Conservation (phyloP, 1,139 yeast genomes). For the Kodamaea alishanica region DNA sequence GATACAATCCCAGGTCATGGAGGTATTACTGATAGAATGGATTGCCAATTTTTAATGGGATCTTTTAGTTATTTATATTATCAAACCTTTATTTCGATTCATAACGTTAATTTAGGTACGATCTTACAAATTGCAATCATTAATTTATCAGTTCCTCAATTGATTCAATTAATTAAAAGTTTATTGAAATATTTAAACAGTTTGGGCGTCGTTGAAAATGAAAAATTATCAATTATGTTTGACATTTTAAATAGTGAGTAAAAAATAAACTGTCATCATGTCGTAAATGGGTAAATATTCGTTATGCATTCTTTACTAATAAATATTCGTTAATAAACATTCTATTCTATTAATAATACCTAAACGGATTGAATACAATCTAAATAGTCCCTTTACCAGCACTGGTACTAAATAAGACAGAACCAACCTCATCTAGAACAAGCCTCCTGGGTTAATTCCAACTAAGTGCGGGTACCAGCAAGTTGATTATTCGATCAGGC, state of each 20-base stretch:
- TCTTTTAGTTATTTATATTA: slow-evolving; percentile 88
- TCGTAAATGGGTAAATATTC: too few relatives aligned
- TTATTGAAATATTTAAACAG: slow-evolving; percentile 62
- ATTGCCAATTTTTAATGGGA: slow-evolving; percentile 97
- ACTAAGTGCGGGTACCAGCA: too few relatives aligned
- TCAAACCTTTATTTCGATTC: slow-evolving; percentile 82
- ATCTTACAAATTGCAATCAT: slow-evolving; percentile 73
- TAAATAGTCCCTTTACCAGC: too few relatives aligned
- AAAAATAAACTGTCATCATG: background rate
- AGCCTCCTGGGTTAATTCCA: too few relatives aligned
- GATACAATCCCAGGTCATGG: slow-evolving; percentile 98
- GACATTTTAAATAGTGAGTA: slow-evolving; percentile 23
- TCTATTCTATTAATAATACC: too few relatives aligned
- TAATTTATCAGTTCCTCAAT: slow-evolving; percentile 65
- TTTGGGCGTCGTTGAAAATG: slow-evolving; percentile 44
- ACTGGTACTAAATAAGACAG: too few relatives aligned
- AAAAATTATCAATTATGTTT: slow-evolving; percentile 24
- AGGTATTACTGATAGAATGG: slow-evolving; percentile 96
- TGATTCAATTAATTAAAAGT: slow-evolving; percentile 57
- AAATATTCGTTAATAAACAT: too few relatives aligned
- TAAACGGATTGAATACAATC: too few relatives aligned
- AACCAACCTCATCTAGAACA: too few relatives aligned
- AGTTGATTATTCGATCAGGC: too few relatives aligned
- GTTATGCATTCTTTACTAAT: background rate
- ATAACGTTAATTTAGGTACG: slow-evolving; percentile 67